Percentiles rank a stretch among this genome's conserved stretches.
phyloP scores from a whole-genome alignment of 768 basidiomycete species.

The Mycena crocata region DNA sequence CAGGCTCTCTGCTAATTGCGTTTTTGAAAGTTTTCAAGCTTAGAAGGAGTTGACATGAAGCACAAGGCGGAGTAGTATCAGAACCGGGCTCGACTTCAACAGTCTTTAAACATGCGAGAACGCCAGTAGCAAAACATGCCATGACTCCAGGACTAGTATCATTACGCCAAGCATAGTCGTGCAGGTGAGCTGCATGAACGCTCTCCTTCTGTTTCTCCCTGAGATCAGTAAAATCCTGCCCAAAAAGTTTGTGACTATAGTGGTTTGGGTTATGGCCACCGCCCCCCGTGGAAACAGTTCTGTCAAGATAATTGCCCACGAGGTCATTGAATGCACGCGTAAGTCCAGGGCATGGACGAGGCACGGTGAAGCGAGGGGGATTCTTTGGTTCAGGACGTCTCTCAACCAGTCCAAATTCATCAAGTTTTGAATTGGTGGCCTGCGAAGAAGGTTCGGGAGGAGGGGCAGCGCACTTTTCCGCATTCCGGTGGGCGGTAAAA shows the following conservation, averaged over 20 bases:
- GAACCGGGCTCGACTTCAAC: neutral
- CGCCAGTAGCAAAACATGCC: constrained; percentile 1
- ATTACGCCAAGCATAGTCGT: constrained; percentile 1
- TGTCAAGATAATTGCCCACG: neutral
- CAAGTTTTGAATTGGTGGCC: neutral
- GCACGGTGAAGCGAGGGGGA: neutral
- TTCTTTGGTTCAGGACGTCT: constrained; percentile 5
- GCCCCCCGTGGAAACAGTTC: neutral
- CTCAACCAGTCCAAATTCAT: neutral
- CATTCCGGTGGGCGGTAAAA: constrained; percentile 18
- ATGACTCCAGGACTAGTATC: neutral
- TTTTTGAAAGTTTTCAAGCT: neutral
- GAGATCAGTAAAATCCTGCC: neutral
- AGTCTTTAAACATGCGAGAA: neutral
- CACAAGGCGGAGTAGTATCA: neutral
- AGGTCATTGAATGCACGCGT: neutral
- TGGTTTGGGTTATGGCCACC: neutral
- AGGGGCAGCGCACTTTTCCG: neutral
- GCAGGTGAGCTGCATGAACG: neutral
- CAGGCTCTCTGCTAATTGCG: neutral
- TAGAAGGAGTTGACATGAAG: neutral
- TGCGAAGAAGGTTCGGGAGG: no score
- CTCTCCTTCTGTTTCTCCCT: neutral
- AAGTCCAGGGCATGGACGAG: constrained; percentile 1
- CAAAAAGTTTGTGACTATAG: constrained; percentile 1